Evolutionary conservation across 1,284 basidiomycete genomes (phyloP).

Genomic region (Exobasidium cylindrosporum): DNA sequence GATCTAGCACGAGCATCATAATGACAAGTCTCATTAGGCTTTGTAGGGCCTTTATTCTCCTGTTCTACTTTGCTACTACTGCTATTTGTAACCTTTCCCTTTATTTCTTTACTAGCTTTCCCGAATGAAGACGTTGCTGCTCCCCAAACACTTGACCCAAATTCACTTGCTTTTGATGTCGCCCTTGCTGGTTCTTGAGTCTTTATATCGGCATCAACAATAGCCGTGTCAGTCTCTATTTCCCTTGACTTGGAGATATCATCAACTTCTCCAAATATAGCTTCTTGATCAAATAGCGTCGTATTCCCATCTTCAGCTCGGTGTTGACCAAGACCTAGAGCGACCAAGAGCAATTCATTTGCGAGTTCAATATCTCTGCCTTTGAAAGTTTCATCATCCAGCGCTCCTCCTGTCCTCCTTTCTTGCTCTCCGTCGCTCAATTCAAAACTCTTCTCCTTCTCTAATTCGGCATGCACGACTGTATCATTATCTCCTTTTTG

Average conservation of each 20-base stretch:
- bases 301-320: constrained; percentile 39
- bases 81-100: neutral
- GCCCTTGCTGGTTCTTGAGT: neutral
- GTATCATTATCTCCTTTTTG: constrained; percentile 9
- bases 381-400: neutral
- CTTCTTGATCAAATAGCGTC: constrained; percentile 43
- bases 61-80: no score
- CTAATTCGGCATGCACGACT: neutral
- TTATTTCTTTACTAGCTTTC: neutral
- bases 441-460: neutral
- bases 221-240: constrained; percentile 7
- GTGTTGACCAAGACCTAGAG: constrained; percentile 43
- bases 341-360: constrained; percentile 41
- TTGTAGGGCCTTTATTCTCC: constrained; percentile 6
- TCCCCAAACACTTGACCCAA: constrained; percentile 4
- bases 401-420: neutral
- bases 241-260: neutral
- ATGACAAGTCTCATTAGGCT: constrained; percentile 47
- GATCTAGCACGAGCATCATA: constrained; percentile 45
- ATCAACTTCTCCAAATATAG: constrained; percentile 31
- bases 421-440: neutral
- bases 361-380: constrained; percentile 34
- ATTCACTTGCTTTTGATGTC: neutral
- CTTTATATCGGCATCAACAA: neutral
- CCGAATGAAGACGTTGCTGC: constrained; percentile 6